A percentile compares a stretch with the other conserved stretches of the same genome.
These are phyloP conservation scores for Leishmania turanica DNA, from an alignment of 208 protist genomes.

Conservation along the genomic window DNA sequence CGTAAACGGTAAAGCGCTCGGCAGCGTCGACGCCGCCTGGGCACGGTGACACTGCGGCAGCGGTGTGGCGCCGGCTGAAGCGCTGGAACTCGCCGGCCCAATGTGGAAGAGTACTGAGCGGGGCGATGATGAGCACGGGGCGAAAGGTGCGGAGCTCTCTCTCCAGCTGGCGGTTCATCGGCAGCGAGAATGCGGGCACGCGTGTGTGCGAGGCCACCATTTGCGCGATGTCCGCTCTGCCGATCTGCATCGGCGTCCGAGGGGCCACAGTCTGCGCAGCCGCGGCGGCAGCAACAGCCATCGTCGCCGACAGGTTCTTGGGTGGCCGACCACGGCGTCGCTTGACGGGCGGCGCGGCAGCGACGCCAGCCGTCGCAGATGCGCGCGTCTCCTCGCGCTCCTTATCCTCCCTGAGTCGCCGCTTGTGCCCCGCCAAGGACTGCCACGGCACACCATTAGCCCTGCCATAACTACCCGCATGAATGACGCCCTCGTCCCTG, in stretches of 20 bases:
- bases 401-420: too few species aligned
- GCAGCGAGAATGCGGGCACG: conserved; percentile 10
- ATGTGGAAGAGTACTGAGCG: conserved; percentile 17
- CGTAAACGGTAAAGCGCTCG: conserved; percentile 38
- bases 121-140: conserved; percentile 37
- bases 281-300: conserved; percentile 3
- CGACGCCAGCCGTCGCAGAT: not conserved
- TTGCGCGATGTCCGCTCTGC: too few species aligned
- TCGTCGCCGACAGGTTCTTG: conserved; percentile 21
- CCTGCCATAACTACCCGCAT: too few species aligned
- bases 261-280: not conserved
- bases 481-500: too few species aligned
- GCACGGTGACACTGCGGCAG: too few species aligned
- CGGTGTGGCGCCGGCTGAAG: conserved; percentile 28
- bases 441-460: too few species aligned
- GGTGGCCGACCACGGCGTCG: conserved; percentile 25
- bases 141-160: conserved; percentile 13
- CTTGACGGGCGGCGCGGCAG: not conserved
- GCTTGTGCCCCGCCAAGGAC: too few species aligned
- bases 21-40: not conserved
- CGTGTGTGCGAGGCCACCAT: not conserved
- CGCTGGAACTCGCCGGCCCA: conserved; percentile 50
- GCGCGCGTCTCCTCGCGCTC: too few species aligned
- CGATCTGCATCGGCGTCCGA: too few species aligned
- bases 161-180: conserved; percentile 21